Percentiles rank a stretch among this genome's conserved stretches.
Evolutionary conservation across 148 eudicot genomes (phyloP).

Genomic region (Camellia japonica): DNA sequence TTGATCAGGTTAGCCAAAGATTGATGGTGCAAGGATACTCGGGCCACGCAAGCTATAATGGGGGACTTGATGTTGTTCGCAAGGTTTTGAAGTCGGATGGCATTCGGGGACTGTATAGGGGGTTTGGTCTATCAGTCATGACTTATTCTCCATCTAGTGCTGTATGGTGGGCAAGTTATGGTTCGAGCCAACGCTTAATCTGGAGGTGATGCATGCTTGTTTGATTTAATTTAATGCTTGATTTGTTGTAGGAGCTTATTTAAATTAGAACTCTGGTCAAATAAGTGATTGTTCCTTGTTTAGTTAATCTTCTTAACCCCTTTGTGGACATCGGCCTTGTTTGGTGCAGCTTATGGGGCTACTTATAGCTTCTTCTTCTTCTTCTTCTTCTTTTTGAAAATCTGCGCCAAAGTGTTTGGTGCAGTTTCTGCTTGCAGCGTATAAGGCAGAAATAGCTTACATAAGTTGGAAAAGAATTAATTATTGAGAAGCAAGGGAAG

Average conservation of each 20-base stretch:
- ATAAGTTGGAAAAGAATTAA: too few species aligned
- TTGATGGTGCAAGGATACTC: constrained; percentile 99
- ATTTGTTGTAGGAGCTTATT: not conserved
- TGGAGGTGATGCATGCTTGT: constrained; percentile 60
- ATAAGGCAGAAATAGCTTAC: too few species aligned
- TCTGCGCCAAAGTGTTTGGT: too few species aligned
- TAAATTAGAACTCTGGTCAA: not conserved
- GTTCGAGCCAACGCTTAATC: constrained; percentile 94
- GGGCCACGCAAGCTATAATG: constrained; percentile 82
- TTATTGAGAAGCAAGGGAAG: too few species aligned
- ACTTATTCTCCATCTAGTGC: constrained; percentile 98
- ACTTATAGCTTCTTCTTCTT: too few species aligned
- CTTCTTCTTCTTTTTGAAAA: too few species aligned
- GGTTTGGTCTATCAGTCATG: constrained; percentile 88
- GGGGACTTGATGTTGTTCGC: constrained; percentile 90
- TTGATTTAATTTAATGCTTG: not conserved
- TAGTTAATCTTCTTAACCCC: not conserved
- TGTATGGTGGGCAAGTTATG: constrained; percentile 99
- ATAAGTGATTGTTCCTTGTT: not conserved
- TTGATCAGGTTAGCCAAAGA: constrained; percentile 82
- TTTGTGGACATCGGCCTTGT: not conserved
- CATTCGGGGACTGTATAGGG: constrained; percentile 85
- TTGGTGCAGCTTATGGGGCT: too few species aligned
- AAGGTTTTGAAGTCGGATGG: constrained; percentile 84
- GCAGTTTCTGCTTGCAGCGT: too few species aligned